Evolutionary conservation across 495 filamentous ascomycete genomes (phyloP).

Genomic region (Lophiostoma macrostomum): DNA sequence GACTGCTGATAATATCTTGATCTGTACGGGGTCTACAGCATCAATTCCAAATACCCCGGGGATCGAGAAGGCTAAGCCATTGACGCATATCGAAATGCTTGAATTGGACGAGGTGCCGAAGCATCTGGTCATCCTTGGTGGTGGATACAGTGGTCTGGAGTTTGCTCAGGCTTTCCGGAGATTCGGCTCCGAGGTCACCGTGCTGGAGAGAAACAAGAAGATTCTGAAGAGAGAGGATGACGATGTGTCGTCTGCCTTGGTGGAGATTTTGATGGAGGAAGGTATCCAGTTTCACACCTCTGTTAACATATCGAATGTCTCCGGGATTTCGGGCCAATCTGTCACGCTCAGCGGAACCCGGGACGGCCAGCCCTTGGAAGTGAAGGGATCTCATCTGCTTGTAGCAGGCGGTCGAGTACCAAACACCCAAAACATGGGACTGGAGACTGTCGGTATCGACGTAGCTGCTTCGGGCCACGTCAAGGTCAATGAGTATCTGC

Average conservation of each 20-base stretch:
- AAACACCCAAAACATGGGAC: slow-evolving; percentile 17
- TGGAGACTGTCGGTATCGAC: slow-evolving; percentile 15
- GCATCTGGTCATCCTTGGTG: slow-evolving; percentile 26
- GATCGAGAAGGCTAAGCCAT: slow-evolving; percentile 14
- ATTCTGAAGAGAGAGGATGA: slow-evolving; percentile 20
- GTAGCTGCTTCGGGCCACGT: slow-evolving; percentile 11
- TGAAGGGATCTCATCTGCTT: slow-evolving; percentile 14
- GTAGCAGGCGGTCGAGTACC: slow-evolving; percentile 12
- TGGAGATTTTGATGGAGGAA: slow-evolving; percentile 15
- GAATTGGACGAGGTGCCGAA: slow-evolving; percentile 18
- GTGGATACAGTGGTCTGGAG: slow-evolving; percentile 22
- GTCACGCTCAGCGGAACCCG: slow-evolving; percentile 14
- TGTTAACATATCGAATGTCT: neutral
- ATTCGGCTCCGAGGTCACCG: slow-evolving; percentile 17
- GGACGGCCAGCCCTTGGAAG: slow-evolving; percentile 4
- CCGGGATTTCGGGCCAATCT: slow-evolving; percentile 9
- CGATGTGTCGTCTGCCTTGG: slow-evolving; percentile 4
- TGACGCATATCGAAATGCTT: slow-evolving; percentile 24
- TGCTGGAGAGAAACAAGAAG: slow-evolving; percentile 9
- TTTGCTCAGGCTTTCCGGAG: slow-evolving; percentile 20
- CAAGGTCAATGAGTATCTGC: slow-evolving; percentile 17
- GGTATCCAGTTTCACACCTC: slow-evolving; percentile 8
- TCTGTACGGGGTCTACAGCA: slow-evolving; percentile 24
- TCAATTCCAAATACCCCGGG: slow-evolving; percentile 13
- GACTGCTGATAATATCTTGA: slow-evolving; percentile 23